These are phyloP conservation scores for Plasmodium fragile DNA, from an alignment of 169 alveolate genomes.

Conservation along the genomic window DNA sequence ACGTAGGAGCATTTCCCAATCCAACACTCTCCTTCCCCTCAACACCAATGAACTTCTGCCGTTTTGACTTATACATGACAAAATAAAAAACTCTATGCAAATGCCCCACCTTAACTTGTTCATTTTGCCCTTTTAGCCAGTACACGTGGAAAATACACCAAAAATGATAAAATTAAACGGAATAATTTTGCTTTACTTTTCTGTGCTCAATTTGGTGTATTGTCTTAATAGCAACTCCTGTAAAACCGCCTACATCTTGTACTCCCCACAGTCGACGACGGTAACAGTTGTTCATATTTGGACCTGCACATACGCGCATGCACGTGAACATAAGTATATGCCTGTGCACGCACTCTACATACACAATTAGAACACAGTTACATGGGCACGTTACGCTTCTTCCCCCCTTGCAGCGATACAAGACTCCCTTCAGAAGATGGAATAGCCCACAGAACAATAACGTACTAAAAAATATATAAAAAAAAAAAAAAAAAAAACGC, in stretches of 20 bases:
- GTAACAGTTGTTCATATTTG: conserved; percentile 14
- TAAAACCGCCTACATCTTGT: conserved; percentile 62
- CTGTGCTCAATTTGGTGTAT: conserved; percentile 25
- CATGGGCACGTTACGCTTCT: neutral
- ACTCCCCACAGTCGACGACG: conserved; percentile 42
- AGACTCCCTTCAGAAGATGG: conserved; percentile 68
- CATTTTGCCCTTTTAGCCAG: neutral
- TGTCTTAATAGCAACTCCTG: conserved; percentile 61
- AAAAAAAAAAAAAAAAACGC: conserved; percentile 1
- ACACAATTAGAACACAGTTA: neutral
- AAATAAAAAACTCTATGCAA: neutral
- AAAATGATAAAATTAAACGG: conserved; percentile 54
- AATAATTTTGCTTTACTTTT: conserved; percentile 24
- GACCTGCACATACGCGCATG: neutral
- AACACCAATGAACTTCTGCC: neutral
- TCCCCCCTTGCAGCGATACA: conserved; percentile 20
- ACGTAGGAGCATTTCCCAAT: neutral
- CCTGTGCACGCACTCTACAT: neutral
- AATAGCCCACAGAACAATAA: conserved; percentile 61
- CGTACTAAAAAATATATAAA: conserved; percentile 18
- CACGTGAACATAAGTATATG: neutral
- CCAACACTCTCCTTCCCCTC: neutral
- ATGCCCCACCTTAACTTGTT: neutral
- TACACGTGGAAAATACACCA: neutral
- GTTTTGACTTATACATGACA: neutral